phyloP scores from a whole-genome alignment of 192 early-diverging fungal species.

The Rhizoclosmatium sp. region DNA sequence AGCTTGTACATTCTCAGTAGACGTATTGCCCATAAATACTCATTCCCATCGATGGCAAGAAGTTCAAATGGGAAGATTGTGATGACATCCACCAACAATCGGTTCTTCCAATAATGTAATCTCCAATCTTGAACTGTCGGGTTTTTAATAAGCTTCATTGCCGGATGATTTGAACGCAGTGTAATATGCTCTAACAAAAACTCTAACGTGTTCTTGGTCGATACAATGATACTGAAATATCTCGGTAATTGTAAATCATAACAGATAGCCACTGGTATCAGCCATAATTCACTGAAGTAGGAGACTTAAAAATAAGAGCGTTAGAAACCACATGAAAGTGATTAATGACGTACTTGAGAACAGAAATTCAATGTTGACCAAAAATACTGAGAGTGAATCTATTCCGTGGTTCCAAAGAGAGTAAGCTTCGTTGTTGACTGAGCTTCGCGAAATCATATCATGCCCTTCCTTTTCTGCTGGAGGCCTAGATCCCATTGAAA shows the following conservation, averaged over 20 bases:
- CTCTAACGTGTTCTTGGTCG: neutral
- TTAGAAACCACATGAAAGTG: neutral
- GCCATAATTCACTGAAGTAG: neutral
- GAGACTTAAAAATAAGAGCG: neutral
- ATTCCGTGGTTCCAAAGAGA: constrained; percentile 6
- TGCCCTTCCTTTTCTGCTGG: neutral
- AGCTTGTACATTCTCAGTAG: constrained; percentile 13
- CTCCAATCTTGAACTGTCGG: constrained; percentile 15
- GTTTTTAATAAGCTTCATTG: constrained; percentile 2
- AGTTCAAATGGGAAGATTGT: constrained; percentile 21
- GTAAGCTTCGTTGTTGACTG: neutral
- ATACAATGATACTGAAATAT: neutral
- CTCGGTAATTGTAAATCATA: neutral
- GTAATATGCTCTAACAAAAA: neutral
- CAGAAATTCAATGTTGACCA: neutral
- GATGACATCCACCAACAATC: neutral
- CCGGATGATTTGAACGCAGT: constrained; percentile 2
- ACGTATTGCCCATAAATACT: constrained; percentile 3
- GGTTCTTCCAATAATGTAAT: neutral
- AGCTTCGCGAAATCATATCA: neutral
- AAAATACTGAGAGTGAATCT: neutral
- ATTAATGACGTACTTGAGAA: constrained; percentile 5
- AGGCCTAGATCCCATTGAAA: neutral
- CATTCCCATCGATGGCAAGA: neutral
- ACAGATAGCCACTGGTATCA: neutral